Conservation (phyloP, 306 rosid genomes). For the Hylodesmum podocarpum region DNA sequence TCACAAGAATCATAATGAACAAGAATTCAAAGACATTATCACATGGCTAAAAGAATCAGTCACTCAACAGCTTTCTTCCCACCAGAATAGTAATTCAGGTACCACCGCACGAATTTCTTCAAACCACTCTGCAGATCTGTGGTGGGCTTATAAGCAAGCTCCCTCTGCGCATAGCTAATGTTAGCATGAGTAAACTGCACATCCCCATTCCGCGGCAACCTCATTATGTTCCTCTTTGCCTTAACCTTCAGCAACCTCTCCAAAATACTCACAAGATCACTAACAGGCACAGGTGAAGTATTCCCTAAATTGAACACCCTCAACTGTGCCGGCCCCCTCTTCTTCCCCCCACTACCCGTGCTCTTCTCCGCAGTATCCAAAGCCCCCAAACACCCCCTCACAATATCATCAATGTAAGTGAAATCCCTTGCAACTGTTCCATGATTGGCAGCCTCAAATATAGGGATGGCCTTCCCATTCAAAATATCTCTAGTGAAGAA, state of each 20-base stretch:
- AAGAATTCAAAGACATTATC: slow-evolving; percentile 57
- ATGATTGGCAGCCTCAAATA: slow-evolving; percentile 84
- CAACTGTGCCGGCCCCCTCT: slow-evolving; percentile 83
- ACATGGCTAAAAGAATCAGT: slow-evolving; percentile 45
- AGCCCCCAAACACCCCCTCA: slow-evolving; percentile 86
- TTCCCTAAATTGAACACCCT: slow-evolving; percentile 94
- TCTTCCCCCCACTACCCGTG: slow-evolving; percentile 96
- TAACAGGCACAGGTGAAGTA: slow-evolving; percentile 88
- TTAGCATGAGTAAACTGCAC: slow-evolving; percentile 95
- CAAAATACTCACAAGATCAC: slow-evolving; percentile 82
- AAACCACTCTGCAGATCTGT: slow-evolving; percentile 87
- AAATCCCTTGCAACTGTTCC: slow-evolving; percentile 95
- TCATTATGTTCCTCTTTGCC: slow-evolving; percentile 78
- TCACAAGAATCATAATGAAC: slow-evolving; percentile 80
- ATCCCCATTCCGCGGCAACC: slow-evolving; percentile 90
- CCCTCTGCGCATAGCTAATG: slow-evolving; percentile 83
- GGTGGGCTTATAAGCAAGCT: slow-evolving; percentile 81
- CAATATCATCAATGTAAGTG: slow-evolving; percentile 96
- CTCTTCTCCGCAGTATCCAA: slow-evolving; percentile 96
- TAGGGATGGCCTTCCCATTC: slow-evolving; percentile 76
- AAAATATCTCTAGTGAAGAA: slow-evolving; percentile 86
- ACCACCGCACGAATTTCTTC: slow-evolving; percentile 97
- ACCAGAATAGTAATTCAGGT: slow-evolving; percentile 66
- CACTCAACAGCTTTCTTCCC: slow-evolving; percentile 79
- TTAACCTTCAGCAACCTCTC: slow-evolving; percentile 91